Conservation (phyloP, 2,329 filamentous ascomycete species). For the Ilyonectria sp. region DNA sequence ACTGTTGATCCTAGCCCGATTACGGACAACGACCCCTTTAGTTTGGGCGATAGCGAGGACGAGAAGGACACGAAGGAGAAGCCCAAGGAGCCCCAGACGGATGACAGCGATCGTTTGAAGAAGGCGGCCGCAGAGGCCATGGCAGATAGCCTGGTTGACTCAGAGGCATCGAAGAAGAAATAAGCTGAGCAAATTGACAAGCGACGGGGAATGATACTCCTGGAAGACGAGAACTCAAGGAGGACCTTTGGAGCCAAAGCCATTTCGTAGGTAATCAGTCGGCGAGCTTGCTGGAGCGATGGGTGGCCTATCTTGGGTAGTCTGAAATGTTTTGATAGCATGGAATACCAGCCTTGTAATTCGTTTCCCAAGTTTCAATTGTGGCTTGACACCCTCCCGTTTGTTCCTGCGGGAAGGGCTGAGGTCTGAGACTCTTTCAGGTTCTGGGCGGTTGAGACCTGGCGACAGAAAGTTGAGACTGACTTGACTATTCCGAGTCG, state of each 20-base stretch:
- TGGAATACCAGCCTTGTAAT: constrained; percentile 41
- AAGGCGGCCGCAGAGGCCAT: constrained; percentile 76
- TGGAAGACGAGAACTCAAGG: constrained; percentile 23
- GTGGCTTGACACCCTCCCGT: not conserved
- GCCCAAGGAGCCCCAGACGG: constrained; percentile 68
- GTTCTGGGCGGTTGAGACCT: not conserved
- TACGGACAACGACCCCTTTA: constrained; percentile 94
- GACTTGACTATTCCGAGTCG: constrained; percentile 4
- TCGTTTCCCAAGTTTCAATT: constrained; percentile 25
- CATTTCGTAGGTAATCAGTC: constrained; percentile 28
- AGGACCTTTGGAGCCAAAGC: constrained; percentile 7
- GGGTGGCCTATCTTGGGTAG: constrained; percentile 31
- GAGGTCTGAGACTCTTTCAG: constrained; percentile 5
- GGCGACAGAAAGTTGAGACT: not conserved
- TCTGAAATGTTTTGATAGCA: constrained; percentile 37
- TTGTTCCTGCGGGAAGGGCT: constrained; percentile 2
- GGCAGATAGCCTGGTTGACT: constrained; percentile 68
- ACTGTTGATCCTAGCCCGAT: constrained; percentile 86
- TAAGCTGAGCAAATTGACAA: constrained; percentile 34
- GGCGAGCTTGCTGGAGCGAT: constrained; percentile 23
- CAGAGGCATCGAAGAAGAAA: constrained; percentile 54
- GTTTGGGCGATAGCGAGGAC: constrained; percentile 94
- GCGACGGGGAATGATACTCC: constrained; percentile 1
- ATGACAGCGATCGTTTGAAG: constrained; percentile 75
- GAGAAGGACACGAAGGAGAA: constrained; percentile 78